Conservation (phyloP, 139 green algal species). For the Ettlia oleoabundans region DNA sequence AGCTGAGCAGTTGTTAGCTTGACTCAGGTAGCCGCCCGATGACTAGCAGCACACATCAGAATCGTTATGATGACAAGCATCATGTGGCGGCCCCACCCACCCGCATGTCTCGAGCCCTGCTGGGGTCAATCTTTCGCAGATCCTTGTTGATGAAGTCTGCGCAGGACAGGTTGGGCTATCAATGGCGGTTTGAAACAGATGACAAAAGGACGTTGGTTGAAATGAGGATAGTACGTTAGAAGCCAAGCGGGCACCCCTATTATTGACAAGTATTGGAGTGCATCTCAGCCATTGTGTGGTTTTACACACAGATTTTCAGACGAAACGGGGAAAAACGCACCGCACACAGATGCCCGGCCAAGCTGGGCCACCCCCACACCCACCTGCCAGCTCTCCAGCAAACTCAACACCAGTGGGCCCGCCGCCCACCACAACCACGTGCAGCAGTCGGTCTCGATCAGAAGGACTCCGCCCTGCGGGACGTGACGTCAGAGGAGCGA, state of each 20-base stretch:
- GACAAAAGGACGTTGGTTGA: neutral
- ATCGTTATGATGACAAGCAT: too few species aligned
- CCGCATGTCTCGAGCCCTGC: conserved; percentile 46
- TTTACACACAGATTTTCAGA: too few species aligned
- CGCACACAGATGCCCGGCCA: neutral
- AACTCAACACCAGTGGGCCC: conserved; percentile 87
- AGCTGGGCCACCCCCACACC: neutral
- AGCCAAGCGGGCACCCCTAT: too few species aligned
- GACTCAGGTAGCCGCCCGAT: too few species aligned
- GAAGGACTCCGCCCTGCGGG: conserved; percentile 29
- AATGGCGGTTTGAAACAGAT: neutral
- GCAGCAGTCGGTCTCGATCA: conserved; percentile 71
- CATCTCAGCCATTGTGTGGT: too few species aligned
- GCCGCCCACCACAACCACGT: conserved; percentile 88
- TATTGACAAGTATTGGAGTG: too few species aligned
- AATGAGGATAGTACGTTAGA: neutral
- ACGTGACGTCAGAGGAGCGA: too few species aligned
- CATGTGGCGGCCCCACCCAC: neutral
- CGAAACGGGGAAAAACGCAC: too few species aligned
- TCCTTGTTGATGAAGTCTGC: conserved; percentile 56
- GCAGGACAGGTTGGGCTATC: too few species aligned
- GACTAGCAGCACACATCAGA: too few species aligned
- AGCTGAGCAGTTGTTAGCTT: too few species aligned
- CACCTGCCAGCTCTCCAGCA: conserved; percentile 69
- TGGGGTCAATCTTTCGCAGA: conserved; percentile 45